Evolutionary conservation across 2,329 filamentous ascomycete genomes (phyloP).

Genomic region (Botryotinia globosa): DNA sequence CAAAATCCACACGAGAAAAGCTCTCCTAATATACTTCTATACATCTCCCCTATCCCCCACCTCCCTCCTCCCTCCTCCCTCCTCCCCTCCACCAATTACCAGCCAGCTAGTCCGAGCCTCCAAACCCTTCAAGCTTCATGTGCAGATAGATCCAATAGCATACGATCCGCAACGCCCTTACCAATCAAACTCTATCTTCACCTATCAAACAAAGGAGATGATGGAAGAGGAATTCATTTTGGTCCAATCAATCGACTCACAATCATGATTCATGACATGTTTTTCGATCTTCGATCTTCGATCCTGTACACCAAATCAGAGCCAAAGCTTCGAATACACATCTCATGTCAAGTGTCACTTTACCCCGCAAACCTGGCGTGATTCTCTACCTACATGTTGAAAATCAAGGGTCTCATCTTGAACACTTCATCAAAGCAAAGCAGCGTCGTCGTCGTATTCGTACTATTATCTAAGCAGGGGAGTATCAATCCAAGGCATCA

Average conservation of each 20-base stretch:
- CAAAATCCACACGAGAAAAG: neutral
- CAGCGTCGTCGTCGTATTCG: neutral
- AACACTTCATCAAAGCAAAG: neutral
- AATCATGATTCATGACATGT: neutral
- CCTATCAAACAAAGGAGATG: neutral
- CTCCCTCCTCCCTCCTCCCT: neutral
- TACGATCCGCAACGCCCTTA: neutral
- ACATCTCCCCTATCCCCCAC: neutral
- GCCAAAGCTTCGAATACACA: neutral
- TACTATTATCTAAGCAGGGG: neutral
- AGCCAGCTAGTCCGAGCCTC: neutral
- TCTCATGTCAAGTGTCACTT: neutral
- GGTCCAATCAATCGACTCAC: neutral
- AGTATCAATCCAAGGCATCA: neutral
- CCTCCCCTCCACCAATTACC: neutral
- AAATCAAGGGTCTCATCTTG: neutral
- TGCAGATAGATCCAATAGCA: neutral
- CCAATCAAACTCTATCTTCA: neutral
- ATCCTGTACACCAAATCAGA: neutral
- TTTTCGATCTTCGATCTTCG: neutral
- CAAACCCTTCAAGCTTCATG: neutral
- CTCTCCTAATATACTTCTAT: slow-evolving; percentile 4
- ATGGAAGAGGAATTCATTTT: neutral
- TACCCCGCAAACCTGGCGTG: slow-evolving; percentile 9
- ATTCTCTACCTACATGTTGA: neutral